Conservation (phyloP, 495 filamentous ascomycete species). For the Trichoderma gamsii region DNA sequence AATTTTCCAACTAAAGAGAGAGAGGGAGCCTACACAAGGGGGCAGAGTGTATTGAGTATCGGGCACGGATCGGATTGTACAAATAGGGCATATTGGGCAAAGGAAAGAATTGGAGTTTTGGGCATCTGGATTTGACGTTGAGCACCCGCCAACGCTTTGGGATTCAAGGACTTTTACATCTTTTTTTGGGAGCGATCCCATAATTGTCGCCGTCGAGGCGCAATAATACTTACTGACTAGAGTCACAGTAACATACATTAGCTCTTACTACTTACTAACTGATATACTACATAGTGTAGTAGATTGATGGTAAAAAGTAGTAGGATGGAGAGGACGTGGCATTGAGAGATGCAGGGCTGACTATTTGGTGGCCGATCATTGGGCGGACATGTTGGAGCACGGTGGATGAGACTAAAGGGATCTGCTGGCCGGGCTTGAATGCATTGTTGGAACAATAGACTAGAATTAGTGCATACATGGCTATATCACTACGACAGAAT, state of each 20-base stretch:
- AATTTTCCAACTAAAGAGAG: background rate
- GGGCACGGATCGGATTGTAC: background rate
- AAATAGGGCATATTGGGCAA: background rate
- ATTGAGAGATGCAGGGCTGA: background rate
- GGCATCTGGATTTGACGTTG: background rate
- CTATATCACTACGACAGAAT: no score
- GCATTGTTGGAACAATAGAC: background rate
- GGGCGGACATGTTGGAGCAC: background rate
- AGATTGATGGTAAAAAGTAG: background rate
- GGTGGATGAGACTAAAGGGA: constrained; percentile 11
- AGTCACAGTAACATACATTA: no score
- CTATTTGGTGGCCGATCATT: background rate
- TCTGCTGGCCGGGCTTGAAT: background rate
- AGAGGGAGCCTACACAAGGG: background rate
- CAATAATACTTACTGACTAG: background rate
- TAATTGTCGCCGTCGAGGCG: background rate
- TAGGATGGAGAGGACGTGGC: background rate
- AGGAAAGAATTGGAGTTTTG: background rate
- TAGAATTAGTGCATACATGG: no score
- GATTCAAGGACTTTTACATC: background rate
- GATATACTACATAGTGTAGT: background rate
- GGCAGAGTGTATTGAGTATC: background rate
- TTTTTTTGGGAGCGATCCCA: background rate
- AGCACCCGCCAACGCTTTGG: background rate
- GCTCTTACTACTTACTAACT: background rate